Evolutionary conservation across 306 rosid genomes (phyloP).

Genomic region (Castanospermum australe): DNA sequence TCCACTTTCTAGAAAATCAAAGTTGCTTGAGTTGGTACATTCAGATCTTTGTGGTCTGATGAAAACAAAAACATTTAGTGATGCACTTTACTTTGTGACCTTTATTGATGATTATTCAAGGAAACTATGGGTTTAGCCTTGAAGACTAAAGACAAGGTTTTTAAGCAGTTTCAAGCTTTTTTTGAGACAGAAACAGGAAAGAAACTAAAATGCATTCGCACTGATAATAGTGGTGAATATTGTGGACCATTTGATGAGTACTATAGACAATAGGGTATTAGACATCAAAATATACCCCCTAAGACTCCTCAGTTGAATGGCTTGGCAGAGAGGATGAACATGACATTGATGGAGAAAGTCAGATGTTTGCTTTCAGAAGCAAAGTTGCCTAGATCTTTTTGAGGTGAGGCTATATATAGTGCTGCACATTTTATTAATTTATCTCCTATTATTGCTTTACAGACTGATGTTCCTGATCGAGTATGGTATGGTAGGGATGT

Average conservation of each 20-base stretch:
- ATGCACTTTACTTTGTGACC: neutral
- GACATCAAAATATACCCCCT: neutral
- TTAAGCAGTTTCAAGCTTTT: neutral
- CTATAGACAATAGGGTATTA: neutral
- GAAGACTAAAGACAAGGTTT: neutral
- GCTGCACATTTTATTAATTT: neutral
- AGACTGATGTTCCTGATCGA: neutral
- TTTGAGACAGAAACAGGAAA: neutral
- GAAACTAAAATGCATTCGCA: neutral
- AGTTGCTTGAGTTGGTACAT: neutral
- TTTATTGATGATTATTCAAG: no score
- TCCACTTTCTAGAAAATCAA: neutral
- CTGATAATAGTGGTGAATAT: neutral
- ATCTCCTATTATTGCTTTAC: neutral
- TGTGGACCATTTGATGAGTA: no score
- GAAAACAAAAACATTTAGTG: neutral
- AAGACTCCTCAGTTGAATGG: neutral
- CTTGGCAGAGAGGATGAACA: neutral
- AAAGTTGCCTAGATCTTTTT: neutral
- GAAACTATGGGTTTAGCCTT: no score
- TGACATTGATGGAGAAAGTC: neutral
- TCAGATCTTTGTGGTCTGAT: neutral
- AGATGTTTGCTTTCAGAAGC: neutral
- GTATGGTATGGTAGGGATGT: neutral
- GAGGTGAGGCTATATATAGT: no score